Conservation (phyloP, 306 rosid genomes). For the Prunus armeniaca region DNA sequence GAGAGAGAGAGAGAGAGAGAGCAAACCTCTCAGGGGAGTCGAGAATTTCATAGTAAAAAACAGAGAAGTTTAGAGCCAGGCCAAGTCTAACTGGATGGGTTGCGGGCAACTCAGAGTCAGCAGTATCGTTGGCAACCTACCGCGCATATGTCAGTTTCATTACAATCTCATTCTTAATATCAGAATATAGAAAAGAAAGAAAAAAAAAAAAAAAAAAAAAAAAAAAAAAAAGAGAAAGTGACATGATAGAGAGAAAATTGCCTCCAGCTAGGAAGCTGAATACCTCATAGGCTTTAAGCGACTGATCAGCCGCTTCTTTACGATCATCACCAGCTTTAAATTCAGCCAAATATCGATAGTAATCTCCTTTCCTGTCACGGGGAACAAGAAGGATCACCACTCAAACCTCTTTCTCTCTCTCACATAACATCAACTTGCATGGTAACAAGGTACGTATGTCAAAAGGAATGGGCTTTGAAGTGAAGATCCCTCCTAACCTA, state of each 20-base stretch:
- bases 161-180: background rate
- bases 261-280: constrained; percentile 12
- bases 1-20: background rate
- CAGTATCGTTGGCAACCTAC: constrained; percentile 35
- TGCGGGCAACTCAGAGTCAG: constrained; percentile 50
- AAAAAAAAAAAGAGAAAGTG: background rate
- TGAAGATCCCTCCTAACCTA: background rate
- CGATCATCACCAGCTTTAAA: constrained; percentile 35
- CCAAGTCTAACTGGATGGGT: constrained; percentile 68
- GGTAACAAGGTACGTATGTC: background rate
- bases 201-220: too few species aligned
- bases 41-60: constrained; percentile 70
- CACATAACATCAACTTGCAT: background rate
- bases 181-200: background rate
- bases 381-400: background rate
- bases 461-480: background rate
- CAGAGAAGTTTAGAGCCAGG: constrained; percentile 68
- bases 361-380: constrained; percentile 47
- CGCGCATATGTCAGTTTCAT: background rate
- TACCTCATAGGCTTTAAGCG: constrained; percentile 43
- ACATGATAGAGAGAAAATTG: background rate
- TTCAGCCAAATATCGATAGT: constrained; percentile 48
- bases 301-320: constrained; percentile 44
- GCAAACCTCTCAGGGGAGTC: constrained; percentile 66
- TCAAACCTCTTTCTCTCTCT: too few species aligned